Evolutionary conservation across 2,329 filamentous ascomycete genomes (phyloP), one percentile per base, ranked within the genome.

Genomic region (Lanzia echinophila): DNA sequence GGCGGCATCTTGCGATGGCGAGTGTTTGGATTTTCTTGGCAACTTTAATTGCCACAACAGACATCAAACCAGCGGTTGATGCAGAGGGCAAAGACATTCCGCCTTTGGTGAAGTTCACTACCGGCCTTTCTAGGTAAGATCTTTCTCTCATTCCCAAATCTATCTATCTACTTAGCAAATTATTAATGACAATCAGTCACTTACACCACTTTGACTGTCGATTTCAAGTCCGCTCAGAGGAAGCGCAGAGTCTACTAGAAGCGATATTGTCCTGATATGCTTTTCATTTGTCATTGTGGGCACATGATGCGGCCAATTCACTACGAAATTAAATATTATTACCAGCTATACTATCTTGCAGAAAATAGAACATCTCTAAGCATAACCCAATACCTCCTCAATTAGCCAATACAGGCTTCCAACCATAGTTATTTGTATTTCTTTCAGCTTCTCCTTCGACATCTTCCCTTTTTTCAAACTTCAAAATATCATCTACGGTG

Each of bases 1-100:
- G 78, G 0, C 72, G 75, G 55, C 71, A 73, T 47, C 63, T 83
- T 10, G 79, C 79, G 2, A 74, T 70, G 28, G 70, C 70, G 2
- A 70, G 68, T 31, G 67, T 75, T 2, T 75, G 70, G 63, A 72
- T 73, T 15, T 67, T 70, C 1, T 61, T 75, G 34, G 70, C 70
- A 0, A 69, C 65, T 0, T 66, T 75, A 38, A 58, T 78, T 36
- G 68, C 72, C 15, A 70, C 68, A 0, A 63, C 75, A 50, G 62
- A 68, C 5, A 63, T 75, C 3, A 57, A 64, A 36, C 69, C 66
- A 55, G 61, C 61, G 5, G 54, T 62, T 15, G 70, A 70, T 38
- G 62, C 62, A 12, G 57, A 71, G 8, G 73, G 73, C 0, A 63
- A 64, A 3, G 67, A 70, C 39, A 60, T 72, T 13, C 43, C 47